Evolutionary conservation across 176 grass and related monocot species (phyloP).

Genomic region (Oryza coarctata): DNA sequence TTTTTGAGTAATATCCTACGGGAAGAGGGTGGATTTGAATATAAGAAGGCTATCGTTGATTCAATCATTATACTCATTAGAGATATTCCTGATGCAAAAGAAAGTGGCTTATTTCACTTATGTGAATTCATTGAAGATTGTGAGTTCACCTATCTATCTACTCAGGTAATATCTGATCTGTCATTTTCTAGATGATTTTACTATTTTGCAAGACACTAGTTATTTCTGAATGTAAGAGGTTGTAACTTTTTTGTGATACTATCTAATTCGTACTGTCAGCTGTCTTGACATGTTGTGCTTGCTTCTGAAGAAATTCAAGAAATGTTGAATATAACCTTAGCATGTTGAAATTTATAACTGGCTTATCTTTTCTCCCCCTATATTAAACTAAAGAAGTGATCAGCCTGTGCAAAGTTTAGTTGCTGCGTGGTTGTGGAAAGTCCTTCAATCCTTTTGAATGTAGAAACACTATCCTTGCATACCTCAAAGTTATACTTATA

Average conservation of each 20-base stretch:
- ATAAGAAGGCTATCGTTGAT: constrained; percentile 99
- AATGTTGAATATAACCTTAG: background rate
- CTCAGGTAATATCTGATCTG: constrained; percentile 62
- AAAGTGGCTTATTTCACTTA: constrained; percentile 95
- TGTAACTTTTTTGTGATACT: background rate
- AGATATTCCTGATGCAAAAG: constrained; percentile 98
- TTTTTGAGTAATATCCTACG: constrained; percentile 99
- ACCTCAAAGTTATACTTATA: background rate
- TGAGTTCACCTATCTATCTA: constrained; percentile 97
- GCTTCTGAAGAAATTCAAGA: background rate
- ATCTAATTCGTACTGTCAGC: background rate
- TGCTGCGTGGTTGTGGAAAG: background rate
- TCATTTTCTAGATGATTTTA: constrained; percentile 1
- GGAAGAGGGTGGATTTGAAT: constrained; percentile 97
- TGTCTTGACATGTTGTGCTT: background rate
- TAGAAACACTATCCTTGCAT: background rate
- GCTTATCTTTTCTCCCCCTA: background rate
- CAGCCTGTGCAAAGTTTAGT: background rate
- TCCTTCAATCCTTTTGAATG: background rate
- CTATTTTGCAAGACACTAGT: constrained; percentile 12
- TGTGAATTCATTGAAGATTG: constrained; percentile 99
- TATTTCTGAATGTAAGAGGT: background rate
- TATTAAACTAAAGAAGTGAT: background rate
- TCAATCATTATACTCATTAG: constrained; percentile 96
- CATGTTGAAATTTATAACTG: constrained; percentile 7